These are phyloP conservation scores for Gautieria morchelliformis DNA, from an alignment of 768 basidiomycete species.

Conservation along the genomic window DNA sequence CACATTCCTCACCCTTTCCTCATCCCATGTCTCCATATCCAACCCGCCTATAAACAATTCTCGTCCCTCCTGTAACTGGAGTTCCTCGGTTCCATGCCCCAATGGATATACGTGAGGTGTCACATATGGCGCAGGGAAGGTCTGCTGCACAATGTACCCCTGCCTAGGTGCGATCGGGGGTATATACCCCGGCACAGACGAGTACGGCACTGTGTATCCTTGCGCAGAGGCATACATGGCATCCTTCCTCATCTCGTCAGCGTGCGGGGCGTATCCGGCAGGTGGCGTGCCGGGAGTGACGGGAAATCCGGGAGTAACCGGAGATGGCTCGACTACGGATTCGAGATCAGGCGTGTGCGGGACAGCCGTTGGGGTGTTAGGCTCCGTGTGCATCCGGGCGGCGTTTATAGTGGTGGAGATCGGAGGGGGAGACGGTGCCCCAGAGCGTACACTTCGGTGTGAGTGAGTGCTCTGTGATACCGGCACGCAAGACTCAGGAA, in stretches of 20 bases:
- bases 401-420: neutral
- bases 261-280: neutral
- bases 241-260: neutral
- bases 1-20: conserved; percentile 45
- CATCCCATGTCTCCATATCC: conserved; percentile 61
- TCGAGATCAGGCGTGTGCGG: conserved; percentile 16
- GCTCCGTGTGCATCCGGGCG: conserved; percentile 1
- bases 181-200: neutral
- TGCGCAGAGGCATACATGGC: neutral
- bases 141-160: neutral
- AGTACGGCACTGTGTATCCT: neutral
- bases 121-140: neutral
- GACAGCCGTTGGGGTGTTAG: conserved; percentile 10
- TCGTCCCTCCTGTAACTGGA: conserved; percentile 5
- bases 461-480: neutral
- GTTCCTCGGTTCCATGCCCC: neutral
- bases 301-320: conserved; percentile 30
- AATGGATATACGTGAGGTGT: neutral
- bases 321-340: conserved; percentile 35
- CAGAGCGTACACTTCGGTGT: neutral
- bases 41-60: conserved; percentile 69
- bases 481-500: neutral
- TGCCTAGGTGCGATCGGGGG: neutral
- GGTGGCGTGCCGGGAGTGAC: neutral
- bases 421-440: conserved; percentile 3